A percentile compares a stretch with the other conserved stretches of the same genome.
phyloP scores from a whole-genome alignment of 2,329 filamentous ascomycete species.

The Pleomassaria siparia region DNA sequence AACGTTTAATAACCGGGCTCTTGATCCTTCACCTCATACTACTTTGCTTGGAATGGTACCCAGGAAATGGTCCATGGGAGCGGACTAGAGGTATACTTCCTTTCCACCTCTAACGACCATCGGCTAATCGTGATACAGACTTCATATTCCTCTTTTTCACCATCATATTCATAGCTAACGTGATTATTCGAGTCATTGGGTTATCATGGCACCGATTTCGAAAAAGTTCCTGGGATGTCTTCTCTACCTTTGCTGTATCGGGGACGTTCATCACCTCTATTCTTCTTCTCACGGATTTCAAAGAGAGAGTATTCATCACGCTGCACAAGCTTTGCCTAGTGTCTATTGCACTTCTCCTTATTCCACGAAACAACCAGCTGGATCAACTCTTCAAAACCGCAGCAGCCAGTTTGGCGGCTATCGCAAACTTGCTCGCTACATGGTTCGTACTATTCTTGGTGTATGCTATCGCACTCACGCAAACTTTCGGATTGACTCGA shows the following conservation, averaged over 20 bases:
- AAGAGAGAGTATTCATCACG: constrained; percentile 66
- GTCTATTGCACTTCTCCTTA: constrained; percentile 83
- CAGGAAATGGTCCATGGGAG: constrained; percentile 72
- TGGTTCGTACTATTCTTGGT: constrained; percentile 98
- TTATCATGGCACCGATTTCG: constrained; percentile 91
- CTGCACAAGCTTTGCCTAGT: constrained; percentile 95
- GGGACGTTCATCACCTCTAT: constrained; percentile 83
- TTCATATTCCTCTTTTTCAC: constrained; percentile 79
- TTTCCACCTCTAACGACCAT: not conserved
- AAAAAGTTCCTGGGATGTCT: constrained; percentile 93
- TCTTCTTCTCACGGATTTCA: constrained; percentile 65
- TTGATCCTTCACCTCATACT: constrained; percentile 82
- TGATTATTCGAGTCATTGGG: constrained; percentile 80
- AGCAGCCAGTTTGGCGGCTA: constrained; percentile 86
- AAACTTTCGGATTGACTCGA: constrained; percentile 91
- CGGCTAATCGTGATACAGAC: constrained; percentile 48
- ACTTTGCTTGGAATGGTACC: constrained; percentile 82
- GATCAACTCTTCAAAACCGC: constrained; percentile 99
- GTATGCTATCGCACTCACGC: constrained; percentile 93
- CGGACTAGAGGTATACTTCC: constrained; percentile 56
- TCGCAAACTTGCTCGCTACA: constrained; percentile 88
- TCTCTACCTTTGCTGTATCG: constrained; percentile 75
- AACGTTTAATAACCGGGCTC: constrained; percentile 74
- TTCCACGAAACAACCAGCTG: constrained; percentile 92
- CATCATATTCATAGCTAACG: constrained; percentile 78